These are phyloP conservation scores for Claviceps capensis DNA, from an alignment of 2,329 filamentous ascomycete genomes.

Conservation along the genomic window DNA sequence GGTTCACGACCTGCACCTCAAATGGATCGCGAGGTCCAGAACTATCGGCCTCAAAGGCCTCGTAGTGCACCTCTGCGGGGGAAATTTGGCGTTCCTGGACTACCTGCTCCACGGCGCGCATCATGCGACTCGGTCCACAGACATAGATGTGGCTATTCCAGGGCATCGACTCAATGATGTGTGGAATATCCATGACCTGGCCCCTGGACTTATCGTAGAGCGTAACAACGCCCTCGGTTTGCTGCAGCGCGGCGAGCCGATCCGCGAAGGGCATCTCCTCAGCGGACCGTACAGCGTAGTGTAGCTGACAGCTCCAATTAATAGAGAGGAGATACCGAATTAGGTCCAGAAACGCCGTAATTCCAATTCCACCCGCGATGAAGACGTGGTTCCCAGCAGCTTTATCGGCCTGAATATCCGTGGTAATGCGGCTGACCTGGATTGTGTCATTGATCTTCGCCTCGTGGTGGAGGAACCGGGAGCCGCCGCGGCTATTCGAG, in stretches of 20 bases:
- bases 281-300: conserved; percentile 41
- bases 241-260: conserved; percentile 27
- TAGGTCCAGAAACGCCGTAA: conserved; percentile 48
- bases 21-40: conserved; percentile 41
- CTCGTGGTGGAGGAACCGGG: conserved; percentile 39
- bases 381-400: conserved; percentile 46
- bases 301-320: conserved; percentile 37
- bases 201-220: conserved; percentile 40
- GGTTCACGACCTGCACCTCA: conserved; percentile 36
- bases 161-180: conserved; percentile 32
- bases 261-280: conserved; percentile 41
- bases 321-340: conserved; percentile 27
- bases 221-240: conserved; percentile 20
- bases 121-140: conserved; percentile 45
- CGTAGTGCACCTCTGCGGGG: conserved; percentile 42
- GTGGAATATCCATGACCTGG: conserved; percentile 36
- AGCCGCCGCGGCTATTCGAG: conserved; percentile 43
- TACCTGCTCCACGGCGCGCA: conserved; percentile 33
- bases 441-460: conserved; percentile 34
- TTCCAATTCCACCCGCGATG: conserved; percentile 50
- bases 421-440: conserved; percentile 35
- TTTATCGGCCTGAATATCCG: conserved; percentile 29
- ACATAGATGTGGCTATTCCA: conserved; percentile 47
- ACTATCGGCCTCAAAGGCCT: conserved; percentile 40
- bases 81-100: conserved; percentile 29